phyloP scores from a whole-genome alignment of 805 yeast genomes.

The Metahyphopichia silvanorum region DNA sequence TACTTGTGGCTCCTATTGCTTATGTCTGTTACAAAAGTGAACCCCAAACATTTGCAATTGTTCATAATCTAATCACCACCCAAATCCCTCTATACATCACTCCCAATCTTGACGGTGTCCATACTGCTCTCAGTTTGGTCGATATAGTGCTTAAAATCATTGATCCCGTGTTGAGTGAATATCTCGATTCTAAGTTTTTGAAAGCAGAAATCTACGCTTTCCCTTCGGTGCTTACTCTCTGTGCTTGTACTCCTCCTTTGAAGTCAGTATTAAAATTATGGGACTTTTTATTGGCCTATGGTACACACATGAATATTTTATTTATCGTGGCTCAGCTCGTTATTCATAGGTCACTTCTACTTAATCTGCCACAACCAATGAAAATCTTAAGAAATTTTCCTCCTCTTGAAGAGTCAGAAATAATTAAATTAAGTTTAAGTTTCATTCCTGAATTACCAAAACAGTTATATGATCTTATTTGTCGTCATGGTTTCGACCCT shows the following conservation, averaged over 20 bases:
- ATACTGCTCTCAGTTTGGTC: slow-evolving; percentile 70
- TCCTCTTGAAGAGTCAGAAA: slow-evolving; percentile 62
- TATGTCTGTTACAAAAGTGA: slow-evolving; percentile 69
- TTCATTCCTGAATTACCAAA: slow-evolving; percentile 74
- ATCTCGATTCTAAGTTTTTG: slow-evolving; percentile 58
- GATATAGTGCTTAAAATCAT: slow-evolving; percentile 68
- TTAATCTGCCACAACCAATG: slow-evolving; percentile 70
- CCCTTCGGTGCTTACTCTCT: slow-evolving; percentile 75
- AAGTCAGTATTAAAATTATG: slow-evolving; percentile 72
- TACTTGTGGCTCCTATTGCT: slow-evolving; percentile 78
- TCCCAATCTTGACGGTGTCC: slow-evolving; percentile 77
- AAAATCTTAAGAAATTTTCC: slow-evolving; percentile 71
- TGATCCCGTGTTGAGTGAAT: slow-evolving; percentile 66
- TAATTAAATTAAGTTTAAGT: slow-evolving; percentile 75
- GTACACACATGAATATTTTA: slow-evolving; percentile 81
- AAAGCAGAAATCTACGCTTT: slow-evolving; percentile 87
- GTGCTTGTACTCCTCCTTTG: slow-evolving; percentile 87
- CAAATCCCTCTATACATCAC: slow-evolving; percentile 77
- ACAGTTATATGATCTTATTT: slow-evolving; percentile 57
- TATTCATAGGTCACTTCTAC: slow-evolving; percentile 59
- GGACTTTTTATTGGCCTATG: slow-evolving; percentile 91
- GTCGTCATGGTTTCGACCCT: slow-evolving; percentile 60
- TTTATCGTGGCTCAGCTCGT: slow-evolving; percentile 82
- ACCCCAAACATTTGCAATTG: slow-evolving; percentile 78
- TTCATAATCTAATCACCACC: slow-evolving; percentile 56